phyloP scores from a whole-genome alignment of 495 filamentous ascomycete species.

The Annulohypoxylon bovei region DNA sequence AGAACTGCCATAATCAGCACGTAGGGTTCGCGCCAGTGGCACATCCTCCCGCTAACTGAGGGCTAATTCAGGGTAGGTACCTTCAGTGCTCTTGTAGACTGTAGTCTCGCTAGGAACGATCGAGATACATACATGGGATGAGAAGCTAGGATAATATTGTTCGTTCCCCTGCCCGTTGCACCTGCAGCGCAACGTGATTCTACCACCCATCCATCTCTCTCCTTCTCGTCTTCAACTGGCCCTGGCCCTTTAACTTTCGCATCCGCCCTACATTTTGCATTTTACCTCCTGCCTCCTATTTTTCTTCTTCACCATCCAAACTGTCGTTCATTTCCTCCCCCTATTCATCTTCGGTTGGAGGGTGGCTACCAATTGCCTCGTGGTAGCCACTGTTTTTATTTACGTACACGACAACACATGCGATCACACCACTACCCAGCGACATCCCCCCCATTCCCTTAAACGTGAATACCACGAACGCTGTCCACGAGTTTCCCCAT shows the following conservation, averaged over 20 bases:
- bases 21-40: constrained; percentile 44
- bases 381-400: constrained; percentile 39
- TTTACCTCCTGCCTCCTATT: constrained; percentile 27
- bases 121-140: constrained; percentile 23
- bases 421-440: constrained; percentile 27
- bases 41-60: constrained; percentile 30
- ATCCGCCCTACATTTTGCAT: constrained; percentile 25
- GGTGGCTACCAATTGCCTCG: constrained; percentile 32
- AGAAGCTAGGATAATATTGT: too few relatives aligned
- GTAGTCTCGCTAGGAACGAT: constrained; percentile 17
- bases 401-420: constrained; percentile 13
- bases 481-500: constrained; percentile 12
- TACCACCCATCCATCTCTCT: constrained; percentile 39
- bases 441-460: constrained; percentile 25
- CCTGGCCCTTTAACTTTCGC: constrained; percentile 32
- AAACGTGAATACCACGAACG: constrained; percentile 30
- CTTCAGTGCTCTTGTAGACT: neutral
- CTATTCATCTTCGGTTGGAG: constrained; percentile 21
- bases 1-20: constrained; percentile 37
- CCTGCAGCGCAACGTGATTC: constrained; percentile 47
- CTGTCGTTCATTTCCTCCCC: constrained; percentile 33
- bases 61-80: constrained; percentile 25
- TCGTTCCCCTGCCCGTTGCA: constrained; percentile 39
- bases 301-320: constrained; percentile 32
- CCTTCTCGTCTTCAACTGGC: constrained; percentile 35